Conservation (phyloP, 129 eudicot species). For the Kitagawia praeruptora region DNA sequence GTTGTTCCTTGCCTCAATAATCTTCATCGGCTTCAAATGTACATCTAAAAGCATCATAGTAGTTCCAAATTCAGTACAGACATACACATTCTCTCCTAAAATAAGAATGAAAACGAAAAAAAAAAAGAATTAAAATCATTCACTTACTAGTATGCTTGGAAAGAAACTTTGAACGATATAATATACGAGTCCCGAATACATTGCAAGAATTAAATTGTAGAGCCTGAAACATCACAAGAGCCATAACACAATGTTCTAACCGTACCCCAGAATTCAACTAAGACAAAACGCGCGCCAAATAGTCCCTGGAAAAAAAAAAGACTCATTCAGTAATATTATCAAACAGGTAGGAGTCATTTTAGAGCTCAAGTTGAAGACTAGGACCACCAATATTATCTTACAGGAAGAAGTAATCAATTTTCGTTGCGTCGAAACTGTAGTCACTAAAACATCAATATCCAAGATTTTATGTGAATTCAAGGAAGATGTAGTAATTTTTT, state of each 20-base stretch:
- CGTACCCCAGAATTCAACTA: neutral
- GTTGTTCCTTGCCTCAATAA: constrained; percentile 51
- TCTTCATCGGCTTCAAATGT: constrained; percentile 39
- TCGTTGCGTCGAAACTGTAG: too few species aligned
- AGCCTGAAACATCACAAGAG: constrained; percentile 25
- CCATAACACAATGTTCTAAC: constrained; percentile 18
- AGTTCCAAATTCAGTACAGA: neutral
- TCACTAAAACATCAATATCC: too few species aligned
- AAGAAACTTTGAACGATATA: constrained; percentile 10
- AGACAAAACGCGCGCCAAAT: neutral
- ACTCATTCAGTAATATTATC: neutral
- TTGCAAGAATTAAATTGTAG: constrained; percentile 32
- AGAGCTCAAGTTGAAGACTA: neutral
- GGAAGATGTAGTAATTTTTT: too few species aligned
- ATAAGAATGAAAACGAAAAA: neutral
- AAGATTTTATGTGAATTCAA: too few species aligned
- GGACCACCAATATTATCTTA: neutral
- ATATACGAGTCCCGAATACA: constrained; percentile 27
- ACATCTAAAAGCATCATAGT: neutral
- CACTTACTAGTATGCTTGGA: constrained; percentile 17
- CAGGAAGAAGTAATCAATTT: too few species aligned
- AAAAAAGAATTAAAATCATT: neutral
- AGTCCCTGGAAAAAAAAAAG: too few species aligned
- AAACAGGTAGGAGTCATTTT: neutral
- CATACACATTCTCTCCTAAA: neutral